A percentile compares a stretch with the other conserved stretches of the same genome.
These are phyloP conservation scores for Arachnopeziza araneosa DNA, from an alignment of 2,329 filamentous ascomycete genomes.

Conservation along the genomic window DNA sequence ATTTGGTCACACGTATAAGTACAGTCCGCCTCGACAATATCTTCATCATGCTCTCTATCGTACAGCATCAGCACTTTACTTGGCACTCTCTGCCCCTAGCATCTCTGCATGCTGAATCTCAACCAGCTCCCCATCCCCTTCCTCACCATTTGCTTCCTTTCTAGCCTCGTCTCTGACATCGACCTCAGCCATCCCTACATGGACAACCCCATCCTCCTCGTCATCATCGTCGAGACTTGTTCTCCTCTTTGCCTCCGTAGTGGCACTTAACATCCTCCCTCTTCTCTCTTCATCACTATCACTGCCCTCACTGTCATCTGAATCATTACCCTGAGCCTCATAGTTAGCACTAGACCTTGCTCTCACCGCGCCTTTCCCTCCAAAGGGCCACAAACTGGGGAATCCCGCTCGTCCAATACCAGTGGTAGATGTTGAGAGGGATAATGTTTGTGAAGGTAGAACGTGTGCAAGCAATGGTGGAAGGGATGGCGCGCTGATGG, in stretches of 20 bases:
- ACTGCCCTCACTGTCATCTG: constrained; percentile 12
- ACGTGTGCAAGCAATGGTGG: not conserved
- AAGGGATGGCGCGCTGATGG: not conserved
- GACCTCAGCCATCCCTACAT: constrained; percentile 17
- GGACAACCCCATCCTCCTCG: constrained; percentile 25
- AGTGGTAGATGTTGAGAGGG: not conserved
- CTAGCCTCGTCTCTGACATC: constrained; percentile 6
- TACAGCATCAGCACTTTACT: constrained; percentile 6
- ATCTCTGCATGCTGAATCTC: constrained; percentile 26
- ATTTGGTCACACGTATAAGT: not conserved
- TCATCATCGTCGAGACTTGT: constrained; percentile 32
- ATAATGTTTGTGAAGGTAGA: not conserved
- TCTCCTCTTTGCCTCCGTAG: constrained; percentile 30
- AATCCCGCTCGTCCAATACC: not conserved
- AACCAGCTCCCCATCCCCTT: constrained; percentile 14
- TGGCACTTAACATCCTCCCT: constrained; percentile 7
- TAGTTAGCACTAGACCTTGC: not conserved
- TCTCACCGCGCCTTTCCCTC: not conserved
- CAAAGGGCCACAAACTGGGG: not conserved
- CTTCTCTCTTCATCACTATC: constrained; percentile 5
- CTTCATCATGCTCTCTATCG: constrained; percentile 2
- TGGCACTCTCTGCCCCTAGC: constrained; percentile 15
- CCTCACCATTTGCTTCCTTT: constrained; percentile 3
- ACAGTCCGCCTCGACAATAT: not conserved
- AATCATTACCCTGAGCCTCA: not conserved